Evolutionary conservation across 257 asterid genomes (phyloP), one percentile per base, ranked within the genome.

Genomic region (Linaria vulgaris): DNA sequence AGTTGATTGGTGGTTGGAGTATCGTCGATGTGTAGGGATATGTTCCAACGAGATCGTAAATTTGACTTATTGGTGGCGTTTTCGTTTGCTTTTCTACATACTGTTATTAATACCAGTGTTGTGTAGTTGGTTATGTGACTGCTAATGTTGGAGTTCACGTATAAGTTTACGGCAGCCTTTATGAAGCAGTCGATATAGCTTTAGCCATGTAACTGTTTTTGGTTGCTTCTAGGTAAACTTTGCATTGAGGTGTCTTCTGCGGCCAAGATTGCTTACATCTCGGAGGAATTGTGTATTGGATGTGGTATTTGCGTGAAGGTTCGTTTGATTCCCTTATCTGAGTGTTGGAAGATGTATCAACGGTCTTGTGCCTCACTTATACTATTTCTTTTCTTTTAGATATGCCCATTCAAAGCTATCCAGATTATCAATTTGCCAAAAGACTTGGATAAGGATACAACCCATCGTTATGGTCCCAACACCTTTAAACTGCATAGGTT

Each of bases 251-350:
- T 84, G 44, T 56, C 78, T 17, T 38, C 76, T 55, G 25, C 70
- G 16, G 53, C 86, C 7, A 79, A 74, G 80, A 75, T 70, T 47
- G 82, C 91, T 54, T 84, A 67, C 72, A 79, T 84, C 63, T 84
- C 88, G 0, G 91, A 81, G 72, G 88, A 84, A 71, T 57, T 84
- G 63, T 84, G 91, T 65, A 81, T 84, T 70, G 91, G 91, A 12
- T 84, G 91, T 44, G 86, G 86, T 75, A 82, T 79, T 27, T 79
- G 88, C 59, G 86, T 82, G 30, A 84, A 84, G 86, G 88, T 84
- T 64, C n/a, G 47, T 47, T n/a, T 15, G 8, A 25, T 58, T n/a
- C n/a, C n/a, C n/a, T n/a, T n/a, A n/a, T n/a, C n/a, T n/a, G n/a
- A n/a, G n/a, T n/a, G n/a, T n/a, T n/a, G n/a, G n/a, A n/a, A n/a